These are phyloP conservation scores for Kwoniella shandongensis DNA, from an alignment of 768 basidiomycete genomes.

Conservation along the genomic window DNA sequence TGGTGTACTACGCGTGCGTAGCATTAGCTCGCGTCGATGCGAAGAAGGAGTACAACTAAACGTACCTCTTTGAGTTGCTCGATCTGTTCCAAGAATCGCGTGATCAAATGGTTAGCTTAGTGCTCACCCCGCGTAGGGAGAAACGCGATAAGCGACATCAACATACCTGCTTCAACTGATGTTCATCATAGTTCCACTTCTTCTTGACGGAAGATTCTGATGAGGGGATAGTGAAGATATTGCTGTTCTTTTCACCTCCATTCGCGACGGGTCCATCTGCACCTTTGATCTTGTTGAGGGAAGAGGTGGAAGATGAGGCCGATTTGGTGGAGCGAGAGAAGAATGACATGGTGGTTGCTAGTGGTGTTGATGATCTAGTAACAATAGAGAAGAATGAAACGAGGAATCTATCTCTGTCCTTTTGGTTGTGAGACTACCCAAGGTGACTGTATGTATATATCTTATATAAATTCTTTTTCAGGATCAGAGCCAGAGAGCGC, in stretches of 20 bases:
- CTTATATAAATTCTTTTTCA: too few species aligned
- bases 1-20: constrained; percentile 62
- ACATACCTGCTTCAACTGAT: constrained; percentile 58
- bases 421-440: too few species aligned
- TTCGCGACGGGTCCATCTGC: constrained; percentile 1
- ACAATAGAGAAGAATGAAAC: too few species aligned
- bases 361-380: neutral
- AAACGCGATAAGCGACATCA: neutral
- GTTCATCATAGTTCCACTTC: constrained; percentile 66
- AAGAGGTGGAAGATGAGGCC: constrained; percentile 30
- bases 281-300: constrained; percentile 17
- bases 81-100: constrained; percentile 55
- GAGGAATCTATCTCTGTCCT: too few species aligned
- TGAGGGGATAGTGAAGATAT: constrained; percentile 63
- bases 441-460: too few species aligned
- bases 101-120: neutral
- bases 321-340: constrained; percentile 39
- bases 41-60: neutral
- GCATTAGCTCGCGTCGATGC: neutral
- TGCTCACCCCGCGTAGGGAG: constrained; percentile 1
- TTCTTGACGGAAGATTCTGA: constrained; percentile 58
- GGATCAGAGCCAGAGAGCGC: too few species aligned
- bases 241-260: constrained; percentile 1
- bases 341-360: constrained; percentile 36
- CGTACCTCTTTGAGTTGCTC: constrained; percentile 65